Evolutionary conservation across 192 early-diverging fungal genomes (phyloP).

Genomic region (Cladochytrium replicatum): DNA sequence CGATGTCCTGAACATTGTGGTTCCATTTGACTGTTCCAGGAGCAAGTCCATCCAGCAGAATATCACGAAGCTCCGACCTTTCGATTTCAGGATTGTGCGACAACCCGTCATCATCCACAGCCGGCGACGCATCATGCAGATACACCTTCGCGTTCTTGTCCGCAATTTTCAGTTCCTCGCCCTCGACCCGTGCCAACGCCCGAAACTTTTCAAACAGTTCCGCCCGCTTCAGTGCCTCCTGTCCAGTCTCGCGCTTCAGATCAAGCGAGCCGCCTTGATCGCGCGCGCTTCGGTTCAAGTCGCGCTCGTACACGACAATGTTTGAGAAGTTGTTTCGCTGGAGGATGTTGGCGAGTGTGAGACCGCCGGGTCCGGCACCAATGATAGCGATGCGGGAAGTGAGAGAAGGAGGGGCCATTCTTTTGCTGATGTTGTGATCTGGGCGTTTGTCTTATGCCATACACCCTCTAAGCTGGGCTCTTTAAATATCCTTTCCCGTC

Average conservation of each 20-base stretch:
- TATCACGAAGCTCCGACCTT: conserved; percentile 26
- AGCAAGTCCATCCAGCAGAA: conserved; percentile 29
- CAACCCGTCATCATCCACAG: conserved; percentile 2
- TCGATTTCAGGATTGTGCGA: conserved; percentile 36
- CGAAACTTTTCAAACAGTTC: conserved; percentile 21
- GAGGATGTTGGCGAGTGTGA: conserved; percentile 35
- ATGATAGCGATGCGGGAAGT: conserved; percentile 31
- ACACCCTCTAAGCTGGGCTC: too few species aligned
- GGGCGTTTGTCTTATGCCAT: too few species aligned
- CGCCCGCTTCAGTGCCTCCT: conserved; percentile 21
- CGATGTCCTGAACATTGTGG: conserved; percentile 7
- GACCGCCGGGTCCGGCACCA: conserved; percentile 41
- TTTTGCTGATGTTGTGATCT: too few species aligned
- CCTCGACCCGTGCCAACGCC: conserved; percentile 20
- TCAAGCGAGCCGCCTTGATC: conserved; percentile 40
- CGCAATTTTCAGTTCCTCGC: conserved; percentile 21
- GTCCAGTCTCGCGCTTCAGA: conserved; percentile 33
- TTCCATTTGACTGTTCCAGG: conserved; percentile 29
- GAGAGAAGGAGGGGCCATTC: too few species aligned
- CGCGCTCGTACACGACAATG: conserved; percentile 33
- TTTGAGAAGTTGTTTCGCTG: conserved; percentile 19
- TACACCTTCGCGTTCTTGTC: conserved; percentile 19
- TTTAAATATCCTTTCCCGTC: too few species aligned
- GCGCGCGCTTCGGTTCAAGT: conserved; percentile 14
- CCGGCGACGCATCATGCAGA: conserved; percentile 8